A percentile compares a stretch with the other conserved stretches of the same genome.
Conservation (phyloP, 805 yeast species). For the Metschnikowia chrysomelidarum region DNA sequence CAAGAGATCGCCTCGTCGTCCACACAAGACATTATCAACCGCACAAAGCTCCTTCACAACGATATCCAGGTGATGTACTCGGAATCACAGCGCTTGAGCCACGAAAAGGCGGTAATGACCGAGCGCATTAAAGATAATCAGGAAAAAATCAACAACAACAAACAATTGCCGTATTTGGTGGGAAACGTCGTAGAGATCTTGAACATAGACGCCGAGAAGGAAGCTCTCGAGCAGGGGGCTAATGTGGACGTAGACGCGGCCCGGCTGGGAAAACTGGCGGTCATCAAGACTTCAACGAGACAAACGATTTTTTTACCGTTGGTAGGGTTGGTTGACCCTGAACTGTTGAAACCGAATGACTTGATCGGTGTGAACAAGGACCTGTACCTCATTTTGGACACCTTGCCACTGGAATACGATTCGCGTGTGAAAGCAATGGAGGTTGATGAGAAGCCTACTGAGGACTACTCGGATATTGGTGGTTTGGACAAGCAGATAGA, state of each 20-base stretch:
- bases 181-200: conserved; percentile 95
- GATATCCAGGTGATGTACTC: conserved; percentile 94
- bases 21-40: conserved; percentile 77
- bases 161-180: conserved; percentile 92
- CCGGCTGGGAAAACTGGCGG: conserved; percentile 95
- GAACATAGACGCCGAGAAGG: conserved; percentile 81
- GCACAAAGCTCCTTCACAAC: conserved; percentile 86
- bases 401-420: conserved; percentile 95
- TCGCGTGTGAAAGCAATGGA: conserved; percentile 99
- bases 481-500: conserved; percentile 64
- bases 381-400: conserved; percentile 88
- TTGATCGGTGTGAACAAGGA: conserved; percentile 97
- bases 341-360: conserved; percentile 92
- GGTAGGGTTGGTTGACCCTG: conserved; percentile 92
- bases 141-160: conserved; percentile 93
- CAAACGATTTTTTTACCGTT: conserved; percentile 96
- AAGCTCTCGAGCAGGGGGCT: conserved; percentile 88
- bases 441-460: conserved; percentile 98
- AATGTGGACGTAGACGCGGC: conserved; percentile 90
- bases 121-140: conserved; percentile 94
- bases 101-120: conserved; percentile 89
- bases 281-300: conserved; percentile 93
- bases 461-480: conserved; percentile 95
- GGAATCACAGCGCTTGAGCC: conserved; percentile 84
- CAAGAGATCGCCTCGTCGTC: conserved; percentile 77